These are phyloP conservation scores for Polygonum maritimum DNA, from an alignment of 148 eudicot genomes.

Conservation along the genomic window DNA sequence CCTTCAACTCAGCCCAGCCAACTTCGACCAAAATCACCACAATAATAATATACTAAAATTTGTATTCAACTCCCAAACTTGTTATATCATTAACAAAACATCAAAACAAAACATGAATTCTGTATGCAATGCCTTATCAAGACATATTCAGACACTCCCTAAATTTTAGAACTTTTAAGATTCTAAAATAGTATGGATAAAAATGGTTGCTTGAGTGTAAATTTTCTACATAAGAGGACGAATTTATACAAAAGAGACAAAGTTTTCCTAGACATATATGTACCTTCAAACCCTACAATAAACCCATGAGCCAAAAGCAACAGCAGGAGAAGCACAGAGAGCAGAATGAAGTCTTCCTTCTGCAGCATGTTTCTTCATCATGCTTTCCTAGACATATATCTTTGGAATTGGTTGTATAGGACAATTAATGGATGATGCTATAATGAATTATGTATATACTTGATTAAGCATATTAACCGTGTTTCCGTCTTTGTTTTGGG, in stretches of 20 bases:
- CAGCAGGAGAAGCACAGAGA: slow-evolving; percentile 93
- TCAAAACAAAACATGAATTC: background rate
- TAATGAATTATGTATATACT: no score
- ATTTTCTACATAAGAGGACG: background rate
- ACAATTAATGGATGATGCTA: no score
- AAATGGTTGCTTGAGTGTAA: background rate
- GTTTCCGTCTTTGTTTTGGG: no score
- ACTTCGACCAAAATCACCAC: background rate
- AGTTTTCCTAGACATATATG: background rate
- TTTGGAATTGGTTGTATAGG: no score
- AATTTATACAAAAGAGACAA: background rate
- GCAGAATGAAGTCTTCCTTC: slow-evolving; percentile 85
- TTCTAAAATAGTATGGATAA: background rate
- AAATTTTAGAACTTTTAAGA: background rate
- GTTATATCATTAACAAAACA: no score
- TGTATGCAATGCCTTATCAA: background rate
- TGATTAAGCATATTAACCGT: no score
- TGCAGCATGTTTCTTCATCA: slow-evolving; percentile 69
- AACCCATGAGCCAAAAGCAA: slow-evolving; percentile 92
- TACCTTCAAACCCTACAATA: slow-evolving; percentile 77
- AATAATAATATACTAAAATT: no score
- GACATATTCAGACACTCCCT: background rate
- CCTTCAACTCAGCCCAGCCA: background rate
- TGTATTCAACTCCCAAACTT: background rate
- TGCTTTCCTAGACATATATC: no score